Percentiles rank a stretch among this genome's conserved stretches.
Conservation (phyloP, 2,329 filamentous ascomycete species). For the Penicillium sp. region DNA sequence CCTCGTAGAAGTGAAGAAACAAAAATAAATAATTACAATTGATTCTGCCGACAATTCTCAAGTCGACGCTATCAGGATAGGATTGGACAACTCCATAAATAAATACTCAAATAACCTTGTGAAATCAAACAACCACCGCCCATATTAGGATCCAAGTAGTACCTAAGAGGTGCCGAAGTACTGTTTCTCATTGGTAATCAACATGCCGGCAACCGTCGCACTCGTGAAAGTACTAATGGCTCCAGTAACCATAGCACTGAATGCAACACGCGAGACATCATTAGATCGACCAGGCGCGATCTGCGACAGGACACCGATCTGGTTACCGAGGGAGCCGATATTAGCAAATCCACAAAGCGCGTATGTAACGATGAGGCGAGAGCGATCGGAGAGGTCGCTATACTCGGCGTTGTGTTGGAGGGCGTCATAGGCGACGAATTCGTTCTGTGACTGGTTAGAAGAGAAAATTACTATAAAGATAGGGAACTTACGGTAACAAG, state of each 20-base stretch:
- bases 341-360: conserved; percentile 81
- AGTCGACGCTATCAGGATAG: no score
- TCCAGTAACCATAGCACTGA: conserved; percentile 75
- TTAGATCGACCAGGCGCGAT: conserved; percentile 71
- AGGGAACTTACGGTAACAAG: conserved; percentile 62
- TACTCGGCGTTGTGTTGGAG: conserved; percentile 57
- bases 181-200: conserved; percentile 57
- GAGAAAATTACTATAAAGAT: background rate
- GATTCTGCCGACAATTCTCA: background rate
- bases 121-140: background rate
- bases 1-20: no score
- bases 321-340: conserved; percentile 81
- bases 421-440: conserved; percentile 69
- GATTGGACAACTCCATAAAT: background rate
- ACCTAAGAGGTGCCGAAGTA: conserved; percentile 12
- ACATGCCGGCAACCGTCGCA: conserved; percentile 72
- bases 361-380: conserved; percentile 79
- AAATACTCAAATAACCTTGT: background rate
- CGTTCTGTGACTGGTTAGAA: conserved; percentile 54
- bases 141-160: background rate
- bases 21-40: background rate
- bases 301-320: conserved; percentile 83
- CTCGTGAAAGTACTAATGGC: conserved; percentile 76
- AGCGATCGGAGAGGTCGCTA: conserved; percentile 62
- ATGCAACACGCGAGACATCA: conserved; percentile 71